A percentile compares a stretch with the other conserved stretches of the same genome.
phyloP scores from a whole-genome alignment of 2,329 filamentous ascomycete species.

The Botrytis paeoniae region DNA sequence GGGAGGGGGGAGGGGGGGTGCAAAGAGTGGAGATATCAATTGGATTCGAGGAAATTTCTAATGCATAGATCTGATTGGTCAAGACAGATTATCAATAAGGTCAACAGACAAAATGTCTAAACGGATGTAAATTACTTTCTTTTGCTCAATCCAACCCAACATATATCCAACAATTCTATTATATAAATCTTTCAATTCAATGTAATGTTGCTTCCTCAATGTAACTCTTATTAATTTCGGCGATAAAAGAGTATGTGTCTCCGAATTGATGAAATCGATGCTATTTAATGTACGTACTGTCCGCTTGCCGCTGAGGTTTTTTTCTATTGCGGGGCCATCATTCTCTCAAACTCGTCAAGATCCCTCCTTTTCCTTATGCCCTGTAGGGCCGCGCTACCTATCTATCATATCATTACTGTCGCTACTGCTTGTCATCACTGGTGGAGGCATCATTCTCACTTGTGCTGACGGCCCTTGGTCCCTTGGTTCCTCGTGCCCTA shows the following conservation, averaged over 20 bases:
- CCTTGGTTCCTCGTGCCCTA: neutral
- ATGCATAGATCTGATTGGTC: neutral
- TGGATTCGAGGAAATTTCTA: neutral
- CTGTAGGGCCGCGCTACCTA: neutral
- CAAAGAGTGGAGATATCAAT: neutral
- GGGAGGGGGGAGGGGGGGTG: neutral
- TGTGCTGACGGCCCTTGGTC: neutral
- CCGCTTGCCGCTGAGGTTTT: neutral
- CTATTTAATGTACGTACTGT: neutral
- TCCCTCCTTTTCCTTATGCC: neutral
- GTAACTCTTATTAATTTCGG: neutral
- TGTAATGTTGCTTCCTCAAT: neutral
- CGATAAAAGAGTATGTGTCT: neutral
- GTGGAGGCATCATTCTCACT: neutral
- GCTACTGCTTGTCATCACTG: neutral
- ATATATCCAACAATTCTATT: neutral
- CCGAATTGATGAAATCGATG: neutral
- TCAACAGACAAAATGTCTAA: neutral
- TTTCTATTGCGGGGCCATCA: neutral
- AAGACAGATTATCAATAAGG: neutral
- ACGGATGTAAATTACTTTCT: neutral
- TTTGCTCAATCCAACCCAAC: neutral
- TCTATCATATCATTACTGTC: neutral
- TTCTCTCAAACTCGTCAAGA: constrained; percentile 3
- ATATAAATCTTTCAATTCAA: neutral